Evolutionary conservation across 208 protist genomes (phyloP).

Genomic region (Phytomonas francai): DNA sequence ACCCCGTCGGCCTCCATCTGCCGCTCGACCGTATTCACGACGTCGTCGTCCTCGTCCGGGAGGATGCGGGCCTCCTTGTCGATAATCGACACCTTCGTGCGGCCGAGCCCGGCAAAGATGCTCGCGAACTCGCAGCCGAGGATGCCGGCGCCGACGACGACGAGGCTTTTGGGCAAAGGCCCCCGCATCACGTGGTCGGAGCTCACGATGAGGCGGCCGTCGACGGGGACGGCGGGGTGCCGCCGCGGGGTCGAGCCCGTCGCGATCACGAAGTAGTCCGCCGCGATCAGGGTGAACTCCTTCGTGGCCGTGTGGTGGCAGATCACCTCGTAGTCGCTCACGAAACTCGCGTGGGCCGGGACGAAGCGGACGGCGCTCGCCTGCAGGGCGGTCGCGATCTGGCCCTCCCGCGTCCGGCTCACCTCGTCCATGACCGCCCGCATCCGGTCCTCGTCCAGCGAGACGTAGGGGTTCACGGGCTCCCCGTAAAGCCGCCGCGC

Average conservation of each 20-base stretch:
- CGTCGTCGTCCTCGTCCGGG: constrained; percentile 58
- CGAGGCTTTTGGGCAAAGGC: constrained; percentile 53
- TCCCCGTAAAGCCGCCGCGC: constrained; percentile 46
- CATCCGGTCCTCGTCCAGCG: constrained; percentile 51
- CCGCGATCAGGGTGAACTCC: constrained; percentile 44
- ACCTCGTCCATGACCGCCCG: constrained; percentile 28
- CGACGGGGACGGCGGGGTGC: constrained; percentile 47
- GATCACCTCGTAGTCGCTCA: constrained; percentile 38
- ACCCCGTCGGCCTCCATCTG: constrained; percentile 40
- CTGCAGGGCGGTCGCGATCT: constrained; percentile 34
- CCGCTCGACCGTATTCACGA: constrained; percentile 31
- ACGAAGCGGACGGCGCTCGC: constrained; percentile 47
- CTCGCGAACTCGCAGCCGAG: constrained; percentile 76
- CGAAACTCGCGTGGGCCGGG: constrained; percentile 48
- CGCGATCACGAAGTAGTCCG: constrained; percentile 78
- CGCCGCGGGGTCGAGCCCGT: constrained; percentile 50
- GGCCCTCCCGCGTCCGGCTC: constrained; percentile 40
- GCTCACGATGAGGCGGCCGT: constrained; percentile 49
- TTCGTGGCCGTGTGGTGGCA: constrained; percentile 32
- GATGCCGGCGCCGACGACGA: constrained; percentile 67
- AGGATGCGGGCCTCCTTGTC: constrained; percentile 65
- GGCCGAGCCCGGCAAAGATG: constrained; percentile 55
- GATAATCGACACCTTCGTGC: constrained; percentile 66
- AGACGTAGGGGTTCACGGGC: constrained; percentile 26
- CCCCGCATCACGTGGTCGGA: constrained; percentile 69